Evolutionary conservation across 768 basidiomycete species (phyloP), one percentile per base, ranked within the genome.

Genomic region (Russula lepida): DNA sequence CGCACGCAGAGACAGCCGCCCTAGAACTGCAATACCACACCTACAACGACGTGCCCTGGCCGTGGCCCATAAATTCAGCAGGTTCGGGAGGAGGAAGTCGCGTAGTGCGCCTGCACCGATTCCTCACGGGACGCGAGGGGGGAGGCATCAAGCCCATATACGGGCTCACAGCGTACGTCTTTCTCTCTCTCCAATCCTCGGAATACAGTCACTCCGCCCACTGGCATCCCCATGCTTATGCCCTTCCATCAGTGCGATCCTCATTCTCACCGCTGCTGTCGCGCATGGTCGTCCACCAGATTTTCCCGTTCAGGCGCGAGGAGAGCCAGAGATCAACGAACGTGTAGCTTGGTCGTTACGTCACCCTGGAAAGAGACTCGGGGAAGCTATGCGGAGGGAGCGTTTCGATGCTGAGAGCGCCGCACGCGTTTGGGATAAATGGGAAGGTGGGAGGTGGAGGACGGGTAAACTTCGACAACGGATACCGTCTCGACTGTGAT

Each of bases 81-180:
- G 43, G 28, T 9, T 8, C 37, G n/a, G 19, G 43, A 7, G n/a
- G 35, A 7, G n/a, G 35, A 7, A 19, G 32, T 23, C 63, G 65
- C 39, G 15, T 47, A 2, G 71, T 68, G 43, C 82, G 90, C 25
- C 77, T 84, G 64, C 92, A 95, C 72, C 76, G 78, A 19, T 95
- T 95, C 75, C 76, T 93, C 54, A 95, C 92, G 1, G 93, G 93
- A 0, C 76, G 92, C 44, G 92, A 95, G 70, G 83, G 80, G 2
- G 84, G 85, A 15, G 92, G 92, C 0, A 81, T 91, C 15, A 94
- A 92, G 68, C 92, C 92, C n/a, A 82, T 95, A 0, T 90, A 84
- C 66, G 92, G 92, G 8, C 73, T 95, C 9, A 95, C 92, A 30
- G 84, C 92, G 91, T 94, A 70, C 64, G 88, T 80, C 27, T 11